Base-by-base conservation (phyloP, 140 eudicot species). In the Erigeron philadelphicus region DNA sequence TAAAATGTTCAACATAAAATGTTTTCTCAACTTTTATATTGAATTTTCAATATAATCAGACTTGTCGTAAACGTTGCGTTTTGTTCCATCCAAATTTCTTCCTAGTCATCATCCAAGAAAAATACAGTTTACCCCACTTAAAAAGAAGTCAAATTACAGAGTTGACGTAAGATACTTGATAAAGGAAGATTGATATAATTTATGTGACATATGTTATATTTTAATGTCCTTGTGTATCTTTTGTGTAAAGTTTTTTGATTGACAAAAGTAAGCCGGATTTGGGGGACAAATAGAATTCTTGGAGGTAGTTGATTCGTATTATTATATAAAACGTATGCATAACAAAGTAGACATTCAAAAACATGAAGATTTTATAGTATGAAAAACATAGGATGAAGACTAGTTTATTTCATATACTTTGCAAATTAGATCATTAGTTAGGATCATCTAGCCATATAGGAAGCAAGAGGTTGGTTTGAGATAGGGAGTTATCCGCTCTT, bases 61-160 rank as follows among this genome's bases (percentile, higher is more conserved):
- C 82, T 65, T 66, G 76, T 80, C 83, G 78, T 77, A 66, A 62
- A 66, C 67, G 85, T 49, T 75, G 79, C 75, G 79, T 78, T 54
- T 72, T 53, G 76, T 79, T 40, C 35, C 53, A 64, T 64, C 64
- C 56, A 62, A 41, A 53, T 19, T 73, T 71, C 64, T 73, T 71
- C 64, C 17, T 8, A 74, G 66, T 72, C 72, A 66, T 64, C 45
- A 66, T 64, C 45, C 50, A 59, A 66, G 67, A 61, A 73, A 73
- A 62, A 49, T 21, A 76, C 53, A 53, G 25, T 49, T 49, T 75
- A 35, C 47, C 18, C 40, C 19, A 53, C 17, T 23, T 46, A 38
- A 8, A 15, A 50, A 75, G 68, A 75, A 68, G 71, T 62, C 72
- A 68, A 31, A 68, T 8, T 44, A 17, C 70, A 18, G 61, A 77